Conservation (phyloP, 192 early-diverging fungal species). For the Obelidium mucronatum region DNA sequence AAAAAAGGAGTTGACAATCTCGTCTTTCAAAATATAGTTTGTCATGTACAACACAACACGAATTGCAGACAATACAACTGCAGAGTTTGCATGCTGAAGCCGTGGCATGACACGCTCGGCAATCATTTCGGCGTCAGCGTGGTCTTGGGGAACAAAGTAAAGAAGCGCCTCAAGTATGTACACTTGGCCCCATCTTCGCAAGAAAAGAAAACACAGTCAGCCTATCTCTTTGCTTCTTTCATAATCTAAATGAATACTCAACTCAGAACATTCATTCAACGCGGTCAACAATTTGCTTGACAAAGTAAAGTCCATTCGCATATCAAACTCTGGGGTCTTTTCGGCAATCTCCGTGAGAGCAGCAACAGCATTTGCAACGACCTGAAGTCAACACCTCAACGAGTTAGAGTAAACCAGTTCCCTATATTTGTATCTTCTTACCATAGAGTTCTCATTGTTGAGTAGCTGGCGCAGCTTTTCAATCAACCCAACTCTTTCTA, state of each 20-base stretch:
- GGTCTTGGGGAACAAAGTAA: constrained; percentile 87
- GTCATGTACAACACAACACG: constrained; percentile 94
- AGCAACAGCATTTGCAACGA: constrained; percentile 93
- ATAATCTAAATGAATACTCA: background rate
- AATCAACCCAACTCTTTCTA: constrained; percentile 88
- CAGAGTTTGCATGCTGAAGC: constrained; percentile 94
- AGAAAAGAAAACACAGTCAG: constrained; percentile 12
- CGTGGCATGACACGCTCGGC: constrained; percentile 90
- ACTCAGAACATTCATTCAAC: constrained; percentile 97
- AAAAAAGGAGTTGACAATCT: constrained; percentile 74
- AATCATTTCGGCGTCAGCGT: constrained; percentile 87
- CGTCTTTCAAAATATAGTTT: constrained; percentile 89
- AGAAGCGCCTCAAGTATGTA: constrained; percentile 94
- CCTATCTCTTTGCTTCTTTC: background rate
- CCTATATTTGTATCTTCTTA: constrained; percentile 28
- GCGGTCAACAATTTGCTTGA: constrained; percentile 89
- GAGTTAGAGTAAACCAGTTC: too few species aligned
- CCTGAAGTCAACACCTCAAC: constrained; percentile 47
- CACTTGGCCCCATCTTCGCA: constrained; percentile 91
- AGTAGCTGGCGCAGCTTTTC: constrained; percentile 87
- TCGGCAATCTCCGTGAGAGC: constrained; percentile 92
- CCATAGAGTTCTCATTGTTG: constrained; percentile 89
- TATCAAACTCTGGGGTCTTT: constrained; percentile 63
- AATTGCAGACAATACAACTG: constrained; percentile 83
- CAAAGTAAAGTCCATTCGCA: constrained; percentile 70